A percentile compares a stretch with the other conserved stretches of the same genome.
These are phyloP conservation scores for Acer saccharum DNA, from an alignment of 345 rosid genomes.

Conservation along the genomic window DNA sequence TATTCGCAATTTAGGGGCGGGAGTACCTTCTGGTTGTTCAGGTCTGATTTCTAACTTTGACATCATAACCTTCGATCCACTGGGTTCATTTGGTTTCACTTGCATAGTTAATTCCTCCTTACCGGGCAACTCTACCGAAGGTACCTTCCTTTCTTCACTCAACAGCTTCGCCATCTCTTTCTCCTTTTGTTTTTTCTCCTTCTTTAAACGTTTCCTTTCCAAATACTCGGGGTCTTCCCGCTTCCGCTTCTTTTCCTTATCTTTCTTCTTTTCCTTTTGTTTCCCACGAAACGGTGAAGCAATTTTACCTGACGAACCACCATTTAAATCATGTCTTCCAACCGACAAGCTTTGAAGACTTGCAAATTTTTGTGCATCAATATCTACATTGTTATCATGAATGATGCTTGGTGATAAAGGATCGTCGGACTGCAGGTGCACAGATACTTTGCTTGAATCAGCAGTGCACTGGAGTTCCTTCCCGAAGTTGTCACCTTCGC, in stretches of 20 bases:
- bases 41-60: constrained; percentile 46
- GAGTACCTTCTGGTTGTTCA: constrained; percentile 41
- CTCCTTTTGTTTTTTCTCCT: constrained; percentile 81
- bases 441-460: constrained; percentile 68
- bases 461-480: constrained; percentile 98
- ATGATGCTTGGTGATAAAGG: constrained; percentile 42
- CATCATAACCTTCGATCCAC: constrained; percentile 31
- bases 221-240: constrained; percentile 61
- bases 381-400: constrained; percentile 49
- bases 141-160: constrained; percentile 35
- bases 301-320: constrained; percentile 25
- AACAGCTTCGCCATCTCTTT: constrained; percentile 73
- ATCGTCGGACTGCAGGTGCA: constrained; percentile 40
- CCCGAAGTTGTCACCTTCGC: constrained; percentile 67
- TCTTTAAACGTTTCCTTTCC: constrained; percentile 79
- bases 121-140: constrained; percentile 28
- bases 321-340: constrained; percentile 35
- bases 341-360: constrained; percentile 67
- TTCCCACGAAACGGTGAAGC: constrained; percentile 36
- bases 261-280: constrained; percentile 56
- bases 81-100: constrained; percentile 46
- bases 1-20: constrained; percentile 64
- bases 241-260: constrained; percentile 63
- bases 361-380: constrained; percentile 55
- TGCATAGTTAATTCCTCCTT: constrained; percentile 30